Evolutionary conservation across 352 stramenopile genomes (phyloP), one percentile per base, ranked within the genome.

Genomic region (Phytophthora pisi): DNA sequence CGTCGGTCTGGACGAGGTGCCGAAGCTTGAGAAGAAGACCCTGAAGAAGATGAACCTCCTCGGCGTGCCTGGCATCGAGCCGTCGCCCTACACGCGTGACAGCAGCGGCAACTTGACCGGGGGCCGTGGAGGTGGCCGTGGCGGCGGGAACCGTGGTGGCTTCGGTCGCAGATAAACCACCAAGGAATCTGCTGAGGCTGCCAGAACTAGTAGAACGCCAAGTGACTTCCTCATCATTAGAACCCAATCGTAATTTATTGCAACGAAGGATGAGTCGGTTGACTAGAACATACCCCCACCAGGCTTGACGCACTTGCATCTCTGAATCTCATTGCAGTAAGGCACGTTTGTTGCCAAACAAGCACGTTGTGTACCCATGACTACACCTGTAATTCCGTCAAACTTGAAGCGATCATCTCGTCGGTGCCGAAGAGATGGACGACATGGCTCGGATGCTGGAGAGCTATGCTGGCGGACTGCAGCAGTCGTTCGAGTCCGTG

Each of bases 41-140:
- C 63, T 95, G 16, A 88, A 85, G 61, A 91, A 92, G 71, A 84
- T 94, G 94, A 89, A 90, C 20, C 75, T 98, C 20, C 78, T 94
- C 7, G 89, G 90, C 47, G 79, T 89, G 43, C 72, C 81, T 38
- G 91, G 91, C 20, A 78, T 97, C 50, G 70, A 82, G 55, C 64
- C 75, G 24, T 77, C 71, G 28, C 55, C 79, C 18, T 82, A 86
- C 66, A 74, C 62, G 40, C 70, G 61, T 9, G 67, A 77, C 57
- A 78, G 62, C 66, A 28, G 67, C 13, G 63, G 72, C 31, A 64
- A 78, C 34, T 10, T n/a, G 3, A 55, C 23, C 7, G 56, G 46
- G 20, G 57, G 66, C 30, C 30, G 70, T 45, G 56, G 63, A 30
- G 64, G 70, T 13, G 47, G 57, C 15, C 40, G 68, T 24, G 18